Percentiles rank a stretch among this genome's conserved stretches.
Evolutionary conservation across 352 stramenopile species (phyloP).

Genomic region (Phytopythium chamaehyphon): DNA sequence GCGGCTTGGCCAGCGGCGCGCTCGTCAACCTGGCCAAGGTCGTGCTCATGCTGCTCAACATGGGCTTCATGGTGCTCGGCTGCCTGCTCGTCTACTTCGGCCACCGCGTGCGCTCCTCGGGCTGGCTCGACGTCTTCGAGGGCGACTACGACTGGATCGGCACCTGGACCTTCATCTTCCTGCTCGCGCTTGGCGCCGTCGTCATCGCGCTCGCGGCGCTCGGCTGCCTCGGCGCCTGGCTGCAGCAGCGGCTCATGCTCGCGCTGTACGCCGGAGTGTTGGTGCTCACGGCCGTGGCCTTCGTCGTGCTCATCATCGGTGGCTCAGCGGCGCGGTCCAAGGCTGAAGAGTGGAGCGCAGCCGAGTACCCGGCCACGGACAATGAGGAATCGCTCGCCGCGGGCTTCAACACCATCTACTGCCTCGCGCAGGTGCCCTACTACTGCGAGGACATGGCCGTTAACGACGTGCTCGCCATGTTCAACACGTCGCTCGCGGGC

Average conservation of each 20-base stretch:
- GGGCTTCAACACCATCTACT: conserved; percentile 84
- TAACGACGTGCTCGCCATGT: conserved; percentile 45
- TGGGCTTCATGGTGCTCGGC: conserved; percentile 76
- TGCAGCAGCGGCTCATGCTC: conserved; percentile 68
- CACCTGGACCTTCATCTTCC: conserved; percentile 57
- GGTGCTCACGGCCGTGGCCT: conserved; percentile 49
- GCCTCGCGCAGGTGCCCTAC: conserved; percentile 72
- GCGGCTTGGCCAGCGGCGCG: conserved; percentile 41
- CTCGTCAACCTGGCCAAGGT: conserved; percentile 76
- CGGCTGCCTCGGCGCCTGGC: conserved; percentile 66
- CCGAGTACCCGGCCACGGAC: conserved; percentile 39
- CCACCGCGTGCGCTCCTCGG: conserved; percentile 53
- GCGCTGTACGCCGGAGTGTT: conserved; percentile 67
- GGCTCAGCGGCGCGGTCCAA: conserved; percentile 52
- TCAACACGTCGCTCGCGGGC: conserved; percentile 40
- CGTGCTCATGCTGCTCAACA: conserved; percentile 78
- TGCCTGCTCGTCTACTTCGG: conserved; percentile 81
- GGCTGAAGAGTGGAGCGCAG: conserved; percentile 36
- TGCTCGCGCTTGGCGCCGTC: conserved; percentile 60
- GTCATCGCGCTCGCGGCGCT: conserved; percentile 61
- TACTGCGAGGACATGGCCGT: conserved; percentile 58
- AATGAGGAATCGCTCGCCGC: conserved; percentile 44
- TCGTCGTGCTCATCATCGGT: conserved; percentile 61
- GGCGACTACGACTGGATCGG: conserved; percentile 65
- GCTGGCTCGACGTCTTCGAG: conserved; percentile 74